Evolutionary conservation across 257 asterid genomes (phyloP), one percentile per base, ranked within the genome.

Genomic region (Handroanthus guayacan): DNA sequence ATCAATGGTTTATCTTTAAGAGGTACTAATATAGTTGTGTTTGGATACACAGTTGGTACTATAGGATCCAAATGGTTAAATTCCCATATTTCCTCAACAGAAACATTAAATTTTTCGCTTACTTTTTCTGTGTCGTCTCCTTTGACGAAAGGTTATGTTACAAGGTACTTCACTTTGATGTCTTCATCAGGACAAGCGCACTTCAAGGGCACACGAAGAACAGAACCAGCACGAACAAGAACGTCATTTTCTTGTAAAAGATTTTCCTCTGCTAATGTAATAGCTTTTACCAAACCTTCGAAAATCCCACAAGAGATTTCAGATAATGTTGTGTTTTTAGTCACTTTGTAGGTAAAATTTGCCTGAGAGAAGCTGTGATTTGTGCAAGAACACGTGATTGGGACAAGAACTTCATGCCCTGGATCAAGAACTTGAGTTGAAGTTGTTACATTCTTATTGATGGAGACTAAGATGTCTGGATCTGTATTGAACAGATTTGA

Each of bases 11-110:
- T 77, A 1, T 71, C 71, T 78, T 72, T 85, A 6, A 90, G 64
- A 1, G 97, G 97, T 5, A 92, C 85, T 25, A 92, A 81, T 78
- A 92, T 61, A 9, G 97, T 87, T 50, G 97, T 92, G 67, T 69
- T 71, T 36, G 91, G 87, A 61, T 60, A 90, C 74, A 92, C 86
- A 6, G 95, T 84, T 10, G 92, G 82, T 1, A 25, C 31, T 25
- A 45, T 47, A 0, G 83, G 65, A 67, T 83, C 87, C 80, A 90
- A 12, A 78, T 60, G 66, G 64, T 92, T 92, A 13, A 64, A 62
- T n/a, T 45, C 60, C 89, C 80, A 86, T 74, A 90, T 77, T 63
- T 89, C 92, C 69, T 78, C 87, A 10, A 73, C 74, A 4, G 92
- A 69, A 72, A 89, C 87, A 4, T 62, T 82, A 38, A 92, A 89